These are phyloP conservation scores for Scleroderma bovista DNA, from an alignment of 768 basidiomycete genomes.

Conservation along the genomic window DNA sequence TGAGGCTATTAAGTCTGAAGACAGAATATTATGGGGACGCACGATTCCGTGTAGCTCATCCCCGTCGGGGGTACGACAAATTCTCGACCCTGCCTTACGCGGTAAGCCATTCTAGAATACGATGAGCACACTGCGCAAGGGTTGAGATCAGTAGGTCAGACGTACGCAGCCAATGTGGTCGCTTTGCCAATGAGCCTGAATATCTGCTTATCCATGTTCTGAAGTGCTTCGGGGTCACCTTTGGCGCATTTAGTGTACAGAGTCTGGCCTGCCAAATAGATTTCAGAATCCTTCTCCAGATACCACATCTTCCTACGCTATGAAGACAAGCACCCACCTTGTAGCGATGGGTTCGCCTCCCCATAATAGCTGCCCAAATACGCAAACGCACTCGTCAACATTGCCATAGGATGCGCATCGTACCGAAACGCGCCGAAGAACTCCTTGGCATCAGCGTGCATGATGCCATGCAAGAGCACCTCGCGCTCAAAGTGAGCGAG, in stretches of 20 bases:
- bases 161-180: constrained; percentile 80
- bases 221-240: constrained; percentile 60
- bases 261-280: constrained; percentile 51
- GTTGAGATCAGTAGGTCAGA: constrained; percentile 5
- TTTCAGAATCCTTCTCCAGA: not conserved
- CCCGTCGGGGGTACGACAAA: constrained; percentile 83
- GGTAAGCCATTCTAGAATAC: constrained; percentile 76
- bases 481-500: constrained; percentile 64
- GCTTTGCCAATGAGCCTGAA: constrained; percentile 85
- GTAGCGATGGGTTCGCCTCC: constrained; percentile 85
- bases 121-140: not conserved
- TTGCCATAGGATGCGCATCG: constrained; percentile 91
- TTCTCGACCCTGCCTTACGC: constrained; percentile 83
- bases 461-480: constrained; percentile 68
- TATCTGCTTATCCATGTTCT: constrained; percentile 88
- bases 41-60: constrained; percentile 82
- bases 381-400: constrained; percentile 80
- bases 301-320: not conserved
- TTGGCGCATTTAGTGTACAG: constrained; percentile 68
- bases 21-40: constrained; percentile 3
- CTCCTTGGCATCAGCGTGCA: constrained; percentile 63
- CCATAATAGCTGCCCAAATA: constrained; percentile 85
- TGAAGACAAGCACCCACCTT: constrained; percentile 42
- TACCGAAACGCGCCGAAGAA: constrained; percentile 77
- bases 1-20: not conserved